Evolutionary conservation across 2,329 filamentous ascomycete genomes (phyloP).

Genomic region (Hymenoscyphus salicellus): DNA sequence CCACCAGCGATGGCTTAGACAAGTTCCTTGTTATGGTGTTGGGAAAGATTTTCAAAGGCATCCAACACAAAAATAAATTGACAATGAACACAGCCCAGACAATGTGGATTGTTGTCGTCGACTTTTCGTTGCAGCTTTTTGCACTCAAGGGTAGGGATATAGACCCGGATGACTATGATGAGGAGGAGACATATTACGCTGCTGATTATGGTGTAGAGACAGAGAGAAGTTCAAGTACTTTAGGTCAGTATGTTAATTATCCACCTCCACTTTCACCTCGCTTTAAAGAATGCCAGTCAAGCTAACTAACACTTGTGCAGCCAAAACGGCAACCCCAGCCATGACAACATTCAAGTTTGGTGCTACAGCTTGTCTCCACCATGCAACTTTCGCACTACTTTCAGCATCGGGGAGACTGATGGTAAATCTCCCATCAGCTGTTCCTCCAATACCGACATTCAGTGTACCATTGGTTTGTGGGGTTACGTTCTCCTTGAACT

Average conservation of each 20-base stretch:
- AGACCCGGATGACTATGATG: too few relatives aligned
- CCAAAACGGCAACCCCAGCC: background rate
- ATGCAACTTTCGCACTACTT: background rate
- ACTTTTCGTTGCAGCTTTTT: too few relatives aligned
- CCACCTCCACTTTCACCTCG: background rate
- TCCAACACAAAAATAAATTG: too few relatives aligned
- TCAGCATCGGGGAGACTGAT: background rate
- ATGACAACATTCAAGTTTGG: background rate
- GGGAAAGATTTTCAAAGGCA: too few relatives aligned
- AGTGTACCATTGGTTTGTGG: background rate
- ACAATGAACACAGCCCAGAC: too few relatives aligned
- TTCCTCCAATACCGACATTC: background rate
- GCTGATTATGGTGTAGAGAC: too few relatives aligned
- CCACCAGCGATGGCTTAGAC: too few relatives aligned
- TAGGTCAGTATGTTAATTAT: background rate
- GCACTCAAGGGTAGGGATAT: too few relatives aligned
- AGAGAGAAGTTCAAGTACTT: background rate
- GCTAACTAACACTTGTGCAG: background rate
- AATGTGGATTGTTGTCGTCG: too few relatives aligned
- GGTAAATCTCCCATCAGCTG: background rate
- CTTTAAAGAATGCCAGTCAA: background rate
- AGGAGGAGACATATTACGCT: too few relatives aligned
- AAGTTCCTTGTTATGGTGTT: too few relatives aligned
- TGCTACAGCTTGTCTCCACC: background rate
- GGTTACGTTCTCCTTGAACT: background rate